Conservation (phyloP, 2,329 filamentous ascomycete genomes). For the Aspergillus costaricaensis region DNA sequence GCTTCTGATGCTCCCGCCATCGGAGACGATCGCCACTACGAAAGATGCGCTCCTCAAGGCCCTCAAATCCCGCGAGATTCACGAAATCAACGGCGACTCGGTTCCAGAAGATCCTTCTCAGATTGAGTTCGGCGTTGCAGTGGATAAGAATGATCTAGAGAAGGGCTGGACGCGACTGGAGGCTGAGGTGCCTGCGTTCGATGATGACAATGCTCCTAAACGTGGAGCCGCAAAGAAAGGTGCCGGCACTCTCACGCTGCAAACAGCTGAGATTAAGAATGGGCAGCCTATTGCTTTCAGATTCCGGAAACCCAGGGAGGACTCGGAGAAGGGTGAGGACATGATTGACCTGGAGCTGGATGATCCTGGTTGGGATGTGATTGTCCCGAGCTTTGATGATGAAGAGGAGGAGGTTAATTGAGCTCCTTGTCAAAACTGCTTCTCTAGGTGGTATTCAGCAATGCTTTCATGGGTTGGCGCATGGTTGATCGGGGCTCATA, state of each 20-base stretch:
- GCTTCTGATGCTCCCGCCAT: constrained; percentile 65
- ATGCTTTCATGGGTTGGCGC: neutral
- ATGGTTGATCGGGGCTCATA: neutral
- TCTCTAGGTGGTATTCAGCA: neutral
- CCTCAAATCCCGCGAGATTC: constrained; percentile 50
- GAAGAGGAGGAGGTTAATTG: constrained; percentile 29
- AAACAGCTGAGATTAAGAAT: constrained; percentile 31
- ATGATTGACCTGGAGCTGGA: constrained; percentile 31
- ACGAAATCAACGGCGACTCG: constrained; percentile 40
- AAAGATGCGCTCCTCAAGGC: constrained; percentile 61
- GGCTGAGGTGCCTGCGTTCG: constrained; percentile 31
- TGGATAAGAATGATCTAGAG: constrained; percentile 50
- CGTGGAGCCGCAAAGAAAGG: constrained; percentile 33
- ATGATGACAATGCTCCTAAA: constrained; percentile 26
- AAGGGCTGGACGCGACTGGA: constrained; percentile 54
- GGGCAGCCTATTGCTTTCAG: constrained; percentile 39
- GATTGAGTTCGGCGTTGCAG: constrained; percentile 51
- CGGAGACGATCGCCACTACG: constrained; percentile 59
- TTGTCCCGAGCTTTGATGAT: constrained; percentile 38
- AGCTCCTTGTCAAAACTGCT: neutral
- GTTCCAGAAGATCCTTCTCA: constrained; percentile 43
- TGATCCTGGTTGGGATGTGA: constrained; percentile 41
- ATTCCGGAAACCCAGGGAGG: constrained; percentile 29
- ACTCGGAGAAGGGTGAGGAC: constrained; percentile 15
- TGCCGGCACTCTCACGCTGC: constrained; percentile 24